Evolutionary conservation across 2,329 filamentous ascomycete genomes (phyloP).

Genomic region (Paraphoma sp.): DNA sequence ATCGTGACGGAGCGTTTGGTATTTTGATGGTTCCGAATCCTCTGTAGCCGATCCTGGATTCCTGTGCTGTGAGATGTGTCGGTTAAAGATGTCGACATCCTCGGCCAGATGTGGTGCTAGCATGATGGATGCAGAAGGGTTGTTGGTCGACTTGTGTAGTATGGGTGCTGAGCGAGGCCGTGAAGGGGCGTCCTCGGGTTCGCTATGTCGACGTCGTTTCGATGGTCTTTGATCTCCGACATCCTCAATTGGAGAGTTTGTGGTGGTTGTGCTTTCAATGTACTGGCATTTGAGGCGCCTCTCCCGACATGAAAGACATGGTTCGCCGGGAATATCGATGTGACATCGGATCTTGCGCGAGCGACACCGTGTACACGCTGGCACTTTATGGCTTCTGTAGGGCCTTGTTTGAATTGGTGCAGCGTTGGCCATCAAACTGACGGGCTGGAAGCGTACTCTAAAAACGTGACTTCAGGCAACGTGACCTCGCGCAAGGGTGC

Average conservation of each 20-base stretch:
- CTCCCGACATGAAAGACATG: conserved; percentile 50
- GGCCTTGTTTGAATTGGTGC: conserved; percentile 46
- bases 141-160: conserved; percentile 36
- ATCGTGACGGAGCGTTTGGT: conserved; percentile 59
- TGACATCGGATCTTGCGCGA: conserved; percentile 52
- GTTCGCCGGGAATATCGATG: conserved; percentile 47
- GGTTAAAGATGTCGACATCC: conserved; percentile 50
- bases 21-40: conserved; percentile 46
- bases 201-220: conserved; percentile 38
- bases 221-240: conserved; percentile 26
- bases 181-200: conserved; percentile 27
- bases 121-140: conserved; percentile 47
- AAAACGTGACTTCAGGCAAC: neutral
- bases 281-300: conserved; percentile 47
- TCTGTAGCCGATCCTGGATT: conserved; percentile 23
- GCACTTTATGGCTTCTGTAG: conserved; percentile 52
- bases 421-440: conserved; percentile 38
- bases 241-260: conserved; percentile 30
- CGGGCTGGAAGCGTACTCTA: neutral
- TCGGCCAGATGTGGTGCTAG: conserved; percentile 51
- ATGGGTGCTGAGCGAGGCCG: conserved; percentile 33
- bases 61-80: conserved; percentile 45
- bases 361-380: conserved; percentile 51
- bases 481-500: neutral
- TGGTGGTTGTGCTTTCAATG: conserved; percentile 28